Percentiles rank a stretch among this genome's conserved stretches.
Evolutionary conservation across 2,329 filamentous ascomycete species (phyloP).

Genomic region (Alternaria novae-zelandiae): DNA sequence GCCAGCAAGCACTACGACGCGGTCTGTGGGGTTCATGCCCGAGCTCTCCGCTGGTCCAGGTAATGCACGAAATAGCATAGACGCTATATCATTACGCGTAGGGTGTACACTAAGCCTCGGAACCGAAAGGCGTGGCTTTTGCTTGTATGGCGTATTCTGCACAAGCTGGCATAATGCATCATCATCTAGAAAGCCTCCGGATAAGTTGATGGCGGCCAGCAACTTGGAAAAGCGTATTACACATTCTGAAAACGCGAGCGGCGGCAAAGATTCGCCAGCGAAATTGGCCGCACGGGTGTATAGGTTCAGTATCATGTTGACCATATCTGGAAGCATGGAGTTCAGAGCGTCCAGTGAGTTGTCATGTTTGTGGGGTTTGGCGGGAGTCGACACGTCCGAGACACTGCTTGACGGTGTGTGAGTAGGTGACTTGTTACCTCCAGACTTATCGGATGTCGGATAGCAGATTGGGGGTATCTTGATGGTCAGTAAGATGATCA

Average conservation of each 20-base stretch:
- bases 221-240: constrained; percentile 76
- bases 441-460: constrained; percentile 57
- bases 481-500: constrained; percentile 8
- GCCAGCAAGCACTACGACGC: constrained; percentile 79
- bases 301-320: constrained; percentile 75
- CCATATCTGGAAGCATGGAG: constrained; percentile 71
- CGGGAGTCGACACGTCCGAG: constrained; percentile 46
- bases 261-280: constrained; percentile 72
- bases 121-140: constrained; percentile 50
- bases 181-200: constrained; percentile 67
- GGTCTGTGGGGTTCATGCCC: constrained; percentile 74
- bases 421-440: constrained; percentile 51
- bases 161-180: constrained; percentile 59
- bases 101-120: constrained; percentile 44
- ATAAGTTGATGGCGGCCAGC: constrained; percentile 69
- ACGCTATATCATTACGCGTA: constrained; percentile 46
- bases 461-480: constrained; percentile 63
- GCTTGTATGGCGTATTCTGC: constrained; percentile 51
- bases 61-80: constrained; percentile 45
- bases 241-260: constrained; percentile 74
- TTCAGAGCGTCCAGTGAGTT: constrained; percentile 57
- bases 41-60: constrained; percentile 64
- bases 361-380: constrained; percentile 52
- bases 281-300: constrained; percentile 71
- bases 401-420: constrained; percentile 49